Conservation (phyloP, 2,329 filamentous ascomycete genomes). For the Seiridium cupressi region DNA sequence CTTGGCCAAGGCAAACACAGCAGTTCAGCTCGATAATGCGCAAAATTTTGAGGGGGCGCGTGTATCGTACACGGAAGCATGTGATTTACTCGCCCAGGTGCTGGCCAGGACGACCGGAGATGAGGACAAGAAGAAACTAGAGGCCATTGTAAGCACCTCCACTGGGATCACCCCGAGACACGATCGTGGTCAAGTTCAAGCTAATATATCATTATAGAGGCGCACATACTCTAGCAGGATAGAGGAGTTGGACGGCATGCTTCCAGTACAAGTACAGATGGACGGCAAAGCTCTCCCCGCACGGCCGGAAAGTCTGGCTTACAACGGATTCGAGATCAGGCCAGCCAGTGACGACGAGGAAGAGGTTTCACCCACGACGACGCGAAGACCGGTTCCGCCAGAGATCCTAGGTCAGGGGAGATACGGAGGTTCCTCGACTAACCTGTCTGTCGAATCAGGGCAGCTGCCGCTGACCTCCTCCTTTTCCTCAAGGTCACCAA, state of each 20-base stretch:
- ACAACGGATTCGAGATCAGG: constrained; percentile 33
- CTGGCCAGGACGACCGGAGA: constrained; percentile 80
- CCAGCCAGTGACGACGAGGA: constrained; percentile 38
- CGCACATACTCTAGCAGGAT: constrained; percentile 90
- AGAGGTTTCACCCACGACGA: constrained; percentile 43
- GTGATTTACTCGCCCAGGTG: constrained; percentile 81
- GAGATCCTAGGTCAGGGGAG: background rate
- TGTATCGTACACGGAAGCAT: constrained; percentile 88
- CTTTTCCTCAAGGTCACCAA: constrained; percentile 52
- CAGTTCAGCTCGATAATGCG: constrained; percentile 92
- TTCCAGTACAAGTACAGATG: constrained; percentile 46
- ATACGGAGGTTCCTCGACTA: constrained; percentile 19
- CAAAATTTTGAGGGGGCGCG: constrained; percentile 92
- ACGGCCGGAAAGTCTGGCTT: constrained; percentile 62
- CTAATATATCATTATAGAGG: constrained; percentile 51
- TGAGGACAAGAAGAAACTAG: constrained; percentile 85
- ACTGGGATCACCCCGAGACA: background rate
- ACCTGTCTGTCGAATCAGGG: constrained; percentile 21
- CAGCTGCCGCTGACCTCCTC: constrained; percentile 47
- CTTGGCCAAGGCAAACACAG: constrained; percentile 91
- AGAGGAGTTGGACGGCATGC: constrained; percentile 75
- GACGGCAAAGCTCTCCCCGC: constrained; percentile 76
- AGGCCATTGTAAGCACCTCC: constrained; percentile 75
- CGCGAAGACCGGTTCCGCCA: constrained; percentile 49
- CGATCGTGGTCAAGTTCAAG: background rate